Evolutionary conservation across 1,284 basidiomycete species (phyloP), one percentile per base, ranked within the genome.

Genomic region (Phellinidium pouzarii): DNA sequence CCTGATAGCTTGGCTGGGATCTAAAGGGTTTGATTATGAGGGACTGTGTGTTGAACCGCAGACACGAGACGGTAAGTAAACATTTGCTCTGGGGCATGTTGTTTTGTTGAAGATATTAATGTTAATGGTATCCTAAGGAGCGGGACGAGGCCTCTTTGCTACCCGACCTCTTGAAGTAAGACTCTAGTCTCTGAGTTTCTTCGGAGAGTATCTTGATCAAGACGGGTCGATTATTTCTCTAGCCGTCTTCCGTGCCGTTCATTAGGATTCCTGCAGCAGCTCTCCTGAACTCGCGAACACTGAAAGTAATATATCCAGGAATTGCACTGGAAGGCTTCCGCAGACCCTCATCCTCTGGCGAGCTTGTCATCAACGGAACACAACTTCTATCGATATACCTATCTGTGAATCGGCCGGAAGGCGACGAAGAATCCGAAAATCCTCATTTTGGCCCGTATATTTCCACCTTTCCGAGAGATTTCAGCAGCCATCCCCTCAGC

Each of bases 371-470:
- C 51, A 77, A 75, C 6, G 82, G 82, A 7, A 76, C 75, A 0
- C 78, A 80, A 57, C 62, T 77, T 2, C 67, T 81, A 11, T 71
- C 76, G 0, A 59, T 80, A 20, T 76, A 79, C 63, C 63, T 80
- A 9, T 65, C 72, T n/a, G 64, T 78, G 14, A 60, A 69, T 53
- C 62, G 59, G 44, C 69, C 62, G 46, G 55, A 57, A 61, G 56
- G 53, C 37, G 62, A 65, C 9, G 56, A 62, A 5, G 68, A 70
- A 12, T 81, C 79, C 27, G 53, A 56, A 19, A 82, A 90, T 59
- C 72, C 76, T 54, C 63, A 66, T n/a, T 93, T 87, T 68, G 80
- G 82, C 20, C 79, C 82, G 2, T 94, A 91, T 62, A 81, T 94
- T 50, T 80, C 82, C 1, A 75, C 80, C 0, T 68, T 94, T 14